Base-by-base conservation (phyloP, 306 rosid species). In the Gynostemma pentaphyllum region DNA sequence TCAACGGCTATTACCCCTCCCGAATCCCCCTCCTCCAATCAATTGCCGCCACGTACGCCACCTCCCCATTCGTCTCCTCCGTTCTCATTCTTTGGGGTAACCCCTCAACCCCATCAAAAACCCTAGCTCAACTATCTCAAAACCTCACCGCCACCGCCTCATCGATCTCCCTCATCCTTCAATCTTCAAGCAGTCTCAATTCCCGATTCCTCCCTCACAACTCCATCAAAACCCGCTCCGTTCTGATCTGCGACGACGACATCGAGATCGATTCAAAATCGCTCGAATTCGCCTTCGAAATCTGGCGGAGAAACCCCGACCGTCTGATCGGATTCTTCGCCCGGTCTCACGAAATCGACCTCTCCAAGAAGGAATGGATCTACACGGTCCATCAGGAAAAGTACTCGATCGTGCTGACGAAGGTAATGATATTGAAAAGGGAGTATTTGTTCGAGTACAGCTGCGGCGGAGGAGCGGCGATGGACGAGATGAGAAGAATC, bases 31-130 rank as follows among this genome's bases (percentile, higher is more conserved):
- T 90, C 9, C 89, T 90, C 70, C 87, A 79, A 67, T 83, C 96
- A 45, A 68, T 87, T 5, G 77, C 86, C 23, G 34, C 80, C 73
- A 39, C 83, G 52, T 87, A 87, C 78, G 75, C 96, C 5, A 72
- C 83, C 32, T 73, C 91, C 7, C 77, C 96, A 0, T 16, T 81
- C 10, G 96, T 91, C 7, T 81, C 80, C 42, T 78, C 87, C 0
- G 90, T 91, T 36, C 82, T 87, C 23, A 74, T 90, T 54, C 87
- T 90, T 27, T 90, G 97, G 97, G 95, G 95, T 55, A 85, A 90
- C 73, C 96, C 96, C 7, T 71, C 87, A 13, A 90, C 97, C 1
- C 64, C 78, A 2, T 14, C 61, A 46, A 64, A 77, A 19, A 52
- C 75, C 60, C 69, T 85, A 10, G 70, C 61, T 0, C 69, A 72